Conservation (phyloP, 202 grass and related monocot genomes). For the Carex arenaria region DNA sequence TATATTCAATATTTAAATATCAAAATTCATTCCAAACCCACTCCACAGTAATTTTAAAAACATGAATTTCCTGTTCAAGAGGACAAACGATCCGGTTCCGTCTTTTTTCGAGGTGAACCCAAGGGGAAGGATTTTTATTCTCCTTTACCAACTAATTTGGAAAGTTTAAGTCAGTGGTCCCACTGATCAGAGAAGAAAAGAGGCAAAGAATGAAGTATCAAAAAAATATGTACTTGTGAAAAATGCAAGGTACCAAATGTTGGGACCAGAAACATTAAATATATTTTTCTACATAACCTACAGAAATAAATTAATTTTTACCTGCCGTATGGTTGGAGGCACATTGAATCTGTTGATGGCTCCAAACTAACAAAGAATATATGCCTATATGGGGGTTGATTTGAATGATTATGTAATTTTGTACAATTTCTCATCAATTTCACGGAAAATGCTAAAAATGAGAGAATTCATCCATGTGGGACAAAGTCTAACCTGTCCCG, state of each 20-base stretch:
- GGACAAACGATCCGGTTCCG: too few species aligned
- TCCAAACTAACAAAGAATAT: not conserved
- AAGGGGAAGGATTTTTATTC: too few species aligned
- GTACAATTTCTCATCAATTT: not conserved
- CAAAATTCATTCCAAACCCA: too few species aligned
- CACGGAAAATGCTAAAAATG: not conserved
- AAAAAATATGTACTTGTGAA: not conserved
- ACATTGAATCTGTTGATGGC: not conserved
- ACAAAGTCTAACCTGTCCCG: slow-evolving; percentile 2
- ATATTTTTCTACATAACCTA: not conserved
- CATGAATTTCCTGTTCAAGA: too few species aligned
- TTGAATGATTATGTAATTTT: not conserved
- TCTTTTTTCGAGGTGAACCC: too few species aligned
- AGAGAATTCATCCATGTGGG: not conserved
- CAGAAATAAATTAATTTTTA: not conserved
- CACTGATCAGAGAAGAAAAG: not conserved
- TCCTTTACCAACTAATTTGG: too few species aligned
- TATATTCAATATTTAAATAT: too few species aligned
- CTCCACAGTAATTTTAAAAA: too few species aligned
- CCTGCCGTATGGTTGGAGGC: slow-evolving; percentile 4
- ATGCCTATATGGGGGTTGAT: not conserved
- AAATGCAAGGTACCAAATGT: slow-evolving; percentile 13
- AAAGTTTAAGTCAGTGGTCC: not conserved
- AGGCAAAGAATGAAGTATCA: slow-evolving; percentile 2
- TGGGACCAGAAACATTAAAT: slow-evolving; percentile 7